Percentiles rank a stretch among this genome's conserved stretches.
phyloP scores from a whole-genome alignment of 2,329 filamentous ascomycete genomes.

The Fusarium avenaceum region DNA sequence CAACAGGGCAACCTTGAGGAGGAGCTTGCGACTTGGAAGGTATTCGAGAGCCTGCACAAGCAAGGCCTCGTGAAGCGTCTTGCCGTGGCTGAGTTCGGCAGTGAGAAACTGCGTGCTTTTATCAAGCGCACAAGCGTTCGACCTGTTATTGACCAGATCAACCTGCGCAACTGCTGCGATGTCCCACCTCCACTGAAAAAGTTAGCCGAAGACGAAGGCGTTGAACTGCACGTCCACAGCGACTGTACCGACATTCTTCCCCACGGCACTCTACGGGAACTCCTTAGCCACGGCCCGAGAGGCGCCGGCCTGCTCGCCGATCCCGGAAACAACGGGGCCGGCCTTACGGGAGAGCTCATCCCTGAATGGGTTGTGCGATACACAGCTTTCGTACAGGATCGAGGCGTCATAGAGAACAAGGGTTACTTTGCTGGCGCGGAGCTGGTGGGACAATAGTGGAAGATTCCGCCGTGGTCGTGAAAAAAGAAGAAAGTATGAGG shows the following conservation, averaged over 20 bases:
- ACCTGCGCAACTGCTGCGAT: slow-evolving; percentile 94
- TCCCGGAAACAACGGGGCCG: slow-evolving; percentile 62
- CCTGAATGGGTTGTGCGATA: slow-evolving; percentile 98
- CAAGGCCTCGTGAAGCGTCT: slow-evolving; percentile 80
- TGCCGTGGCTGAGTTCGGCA: slow-evolving; percentile 92
- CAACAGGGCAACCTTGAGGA: slow-evolving; percentile 75
- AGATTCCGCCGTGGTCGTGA: slow-evolving; percentile 1
- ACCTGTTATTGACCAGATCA: slow-evolving; percentile 94
- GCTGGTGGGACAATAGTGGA: slow-evolving; percentile 61
- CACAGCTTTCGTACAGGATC: slow-evolving; percentile 91
- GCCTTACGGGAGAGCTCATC: slow-evolving; percentile 81
- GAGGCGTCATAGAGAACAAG: slow-evolving; percentile 98
- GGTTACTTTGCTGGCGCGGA: slow-evolving; percentile 94
- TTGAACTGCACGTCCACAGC: slow-evolving; percentile 92
- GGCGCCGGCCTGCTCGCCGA: slow-evolving; percentile 83
- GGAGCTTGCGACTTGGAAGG: slow-evolving; percentile 76
- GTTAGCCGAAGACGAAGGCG: slow-evolving; percentile 84
- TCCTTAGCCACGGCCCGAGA: slow-evolving; percentile 78
- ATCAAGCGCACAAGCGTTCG: slow-evolving; percentile 77
- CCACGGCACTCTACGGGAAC: slow-evolving; percentile 83
- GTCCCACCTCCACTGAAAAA: slow-evolving; percentile 89
- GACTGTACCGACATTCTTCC: slow-evolving; percentile 95
- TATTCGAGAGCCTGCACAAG: slow-evolving; percentile 79
- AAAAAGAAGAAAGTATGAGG: slow-evolving; percentile 3
- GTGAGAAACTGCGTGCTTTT: slow-evolving; percentile 83